A percentile compares a stretch with the other conserved stretches of the same genome.
Evolutionary conservation across 257 asterid species (phyloP).

Genomic region (Solanum gracilifrons): DNA sequence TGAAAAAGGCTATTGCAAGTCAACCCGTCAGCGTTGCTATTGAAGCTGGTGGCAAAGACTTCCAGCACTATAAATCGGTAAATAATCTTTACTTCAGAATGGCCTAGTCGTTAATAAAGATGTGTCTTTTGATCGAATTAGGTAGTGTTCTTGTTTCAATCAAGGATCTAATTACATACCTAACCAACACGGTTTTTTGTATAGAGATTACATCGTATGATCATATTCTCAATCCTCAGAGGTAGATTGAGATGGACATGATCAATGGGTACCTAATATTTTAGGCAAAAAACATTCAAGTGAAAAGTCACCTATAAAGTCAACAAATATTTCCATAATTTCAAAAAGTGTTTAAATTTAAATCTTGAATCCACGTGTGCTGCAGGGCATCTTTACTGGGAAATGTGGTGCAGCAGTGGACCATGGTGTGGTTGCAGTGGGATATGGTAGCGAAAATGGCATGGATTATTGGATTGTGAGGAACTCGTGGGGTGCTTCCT

Average conservation of each 20-base stretch:
- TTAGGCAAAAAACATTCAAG: neutral
- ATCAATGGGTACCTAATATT: neutral
- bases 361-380: neutral
- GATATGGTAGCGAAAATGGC: constrained; percentile 50
- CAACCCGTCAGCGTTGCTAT: constrained; percentile 62
- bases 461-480: constrained; percentile 62
- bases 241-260: neutral
- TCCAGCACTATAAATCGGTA: constrained; percentile 53
- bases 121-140: neutral
- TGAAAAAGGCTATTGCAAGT: constrained; percentile 38
- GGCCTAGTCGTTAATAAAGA: neutral
- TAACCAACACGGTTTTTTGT: too few species aligned
- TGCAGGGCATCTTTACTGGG: constrained; percentile 63
- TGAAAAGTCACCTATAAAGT: neutral
- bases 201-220: neutral
- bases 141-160: neutral
- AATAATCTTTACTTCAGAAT: neutral
- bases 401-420: constrained; percentile 45
- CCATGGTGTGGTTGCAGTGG: constrained; percentile 74
- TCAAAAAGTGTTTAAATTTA: neutral
- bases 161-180: neutral
- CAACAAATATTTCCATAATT: neutral
- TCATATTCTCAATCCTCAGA: neutral
- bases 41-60: constrained; percentile 64
- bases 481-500: constrained; percentile 66